Evolutionary conservation across 2,329 filamentous ascomycete genomes (phyloP).

Genomic region (Diatrype stigma): DNA sequence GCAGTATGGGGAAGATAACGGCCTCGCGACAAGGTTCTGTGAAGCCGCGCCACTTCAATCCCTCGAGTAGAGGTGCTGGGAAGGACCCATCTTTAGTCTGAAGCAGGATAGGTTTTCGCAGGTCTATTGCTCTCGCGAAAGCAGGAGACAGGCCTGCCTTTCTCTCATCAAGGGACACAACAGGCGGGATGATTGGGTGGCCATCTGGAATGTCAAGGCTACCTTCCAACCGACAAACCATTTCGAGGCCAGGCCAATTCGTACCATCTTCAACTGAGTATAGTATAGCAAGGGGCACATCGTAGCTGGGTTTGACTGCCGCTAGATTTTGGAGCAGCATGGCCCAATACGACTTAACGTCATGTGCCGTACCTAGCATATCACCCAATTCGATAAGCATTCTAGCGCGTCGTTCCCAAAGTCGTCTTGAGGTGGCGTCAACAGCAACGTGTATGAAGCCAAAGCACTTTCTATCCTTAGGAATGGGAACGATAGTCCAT

Average conservation of each 20-base stretch:
- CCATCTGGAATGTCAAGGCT: conserved; percentile 40
- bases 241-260: conserved; percentile 25
- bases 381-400: conserved; percentile 47
- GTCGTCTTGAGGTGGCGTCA: conserved; percentile 42
- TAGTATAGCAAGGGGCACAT: conserved; percentile 47
- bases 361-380: conserved; percentile 36
- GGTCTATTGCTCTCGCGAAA: conserved; percentile 35
- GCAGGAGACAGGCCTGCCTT: conserved; percentile 34
- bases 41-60: conserved; percentile 59
- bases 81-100: conserved; percentile 48
- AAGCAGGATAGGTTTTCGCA: conserved; percentile 35
- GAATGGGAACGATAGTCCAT: conserved; percentile 44
- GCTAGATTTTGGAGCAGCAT: conserved; percentile 40
- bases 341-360: conserved; percentile 45
- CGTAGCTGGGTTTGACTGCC: conserved; percentile 39
- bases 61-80: conserved; percentile 53
- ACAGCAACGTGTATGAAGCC: conserved; percentile 45
- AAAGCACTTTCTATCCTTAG: conserved; percentile 36
- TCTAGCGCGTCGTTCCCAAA: conserved; percentile 46
- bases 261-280: conserved; percentile 44
- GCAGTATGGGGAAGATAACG: conserved; percentile 66
- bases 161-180: conserved; percentile 32
- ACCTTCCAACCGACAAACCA: conserved; percentile 39
- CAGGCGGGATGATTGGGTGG: conserved; percentile 37
- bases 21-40: conserved; percentile 61